Base-by-base conservation (phyloP, 306 rosid species). In the peach (Prunus persica) region DNA sequence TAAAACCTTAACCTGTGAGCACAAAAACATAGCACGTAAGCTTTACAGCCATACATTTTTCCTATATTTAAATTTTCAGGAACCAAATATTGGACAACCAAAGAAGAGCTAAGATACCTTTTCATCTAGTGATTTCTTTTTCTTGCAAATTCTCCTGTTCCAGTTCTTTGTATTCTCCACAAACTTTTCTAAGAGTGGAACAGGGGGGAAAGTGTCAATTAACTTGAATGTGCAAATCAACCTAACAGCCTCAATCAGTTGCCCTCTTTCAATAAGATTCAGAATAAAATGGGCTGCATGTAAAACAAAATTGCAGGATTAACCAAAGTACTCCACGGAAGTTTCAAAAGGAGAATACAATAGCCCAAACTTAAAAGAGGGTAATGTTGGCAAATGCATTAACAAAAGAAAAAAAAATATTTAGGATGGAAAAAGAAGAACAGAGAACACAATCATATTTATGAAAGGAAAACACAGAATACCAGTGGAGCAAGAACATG, bases 211-310 rank as follows among this genome's bases (percentile, higher is more conserved):
- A 73, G 76, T 80, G 82, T 81, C 78, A 61, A 68, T 68, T 76
- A 87, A 71, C 74, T 88, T 78, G 67, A 81, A 86, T 51, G 84
- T 77, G 72, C 82, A 92, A 62, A 87, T 81, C 72, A 85, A 84
- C 81, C 82, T 81, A 58, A 85, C 90, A 68, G 96, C 97, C 75
- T 80, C 79, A 3, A 82, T 25, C 34, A 65, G n/a, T 62, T 80
- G 84, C 72, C 76, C 82, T 76, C 52, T 83, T 57, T 63, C 74
- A 57, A 84, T 55, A 56, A 88, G 88, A 47, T 69, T 82, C 74
- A 34, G 67, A 80, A 90, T 82, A 80, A 87, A 51, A 65, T 76
- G 91, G 87, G 88, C 12, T 34, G 38, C 56, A 66, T 1, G 34
- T 12, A 19, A 63, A 61, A 75, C 27, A 34, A 60, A 79, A 20